These are phyloP conservation scores for Phylloporus sp. DNA, from an alignment of 768 basidiomycete species.

Conservation along the genomic window DNA sequence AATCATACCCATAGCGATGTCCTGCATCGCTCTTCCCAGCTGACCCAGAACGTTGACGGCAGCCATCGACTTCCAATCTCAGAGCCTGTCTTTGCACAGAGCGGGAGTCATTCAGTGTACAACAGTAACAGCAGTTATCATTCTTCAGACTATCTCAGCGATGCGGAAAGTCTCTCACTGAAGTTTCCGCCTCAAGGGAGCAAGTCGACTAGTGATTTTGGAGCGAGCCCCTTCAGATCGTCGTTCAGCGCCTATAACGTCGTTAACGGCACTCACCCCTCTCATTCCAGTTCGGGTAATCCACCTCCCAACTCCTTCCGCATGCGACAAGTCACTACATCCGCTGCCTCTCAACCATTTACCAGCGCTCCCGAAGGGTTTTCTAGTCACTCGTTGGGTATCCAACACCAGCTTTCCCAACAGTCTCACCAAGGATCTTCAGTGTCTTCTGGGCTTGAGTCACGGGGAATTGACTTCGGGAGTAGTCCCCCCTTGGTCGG, in stretches of 20 bases:
- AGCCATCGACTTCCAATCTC: constrained; percentile 33
- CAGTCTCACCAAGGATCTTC: constrained; percentile 32
- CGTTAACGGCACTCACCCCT: constrained; percentile 21
- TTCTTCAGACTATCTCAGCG: constrained; percentile 33
- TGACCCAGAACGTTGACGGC: constrained; percentile 24
- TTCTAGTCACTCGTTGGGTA: constrained; percentile 23
- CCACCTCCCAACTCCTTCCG: constrained; percentile 34
- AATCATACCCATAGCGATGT: constrained; percentile 36
- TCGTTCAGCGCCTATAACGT: constrained; percentile 34
- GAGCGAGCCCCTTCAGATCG: constrained; percentile 34
- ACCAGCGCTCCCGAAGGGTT: constrained; percentile 23
- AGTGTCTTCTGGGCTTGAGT: constrained; percentile 22
- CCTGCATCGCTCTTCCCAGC: constrained; percentile 24
- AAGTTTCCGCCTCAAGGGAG: constrained; percentile 29
- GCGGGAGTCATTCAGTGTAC: constrained; percentile 37
- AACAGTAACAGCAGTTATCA: constrained; percentile 36
- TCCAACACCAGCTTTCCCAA: constrained; percentile 34
- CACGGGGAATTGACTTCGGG: constrained; percentile 34
- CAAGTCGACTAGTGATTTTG: constrained; percentile 34
- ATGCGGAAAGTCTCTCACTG: constrained; percentile 31
- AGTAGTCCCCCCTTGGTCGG: constrained; percentile 20
- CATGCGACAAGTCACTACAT: constrained; percentile 32
- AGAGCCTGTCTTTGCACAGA: constrained; percentile 30
- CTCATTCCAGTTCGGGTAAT: constrained; percentile 26
- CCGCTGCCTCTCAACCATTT: constrained; percentile 27